Conservation (phyloP, 208 protist species). For the Phytomonas serpens region DNA sequence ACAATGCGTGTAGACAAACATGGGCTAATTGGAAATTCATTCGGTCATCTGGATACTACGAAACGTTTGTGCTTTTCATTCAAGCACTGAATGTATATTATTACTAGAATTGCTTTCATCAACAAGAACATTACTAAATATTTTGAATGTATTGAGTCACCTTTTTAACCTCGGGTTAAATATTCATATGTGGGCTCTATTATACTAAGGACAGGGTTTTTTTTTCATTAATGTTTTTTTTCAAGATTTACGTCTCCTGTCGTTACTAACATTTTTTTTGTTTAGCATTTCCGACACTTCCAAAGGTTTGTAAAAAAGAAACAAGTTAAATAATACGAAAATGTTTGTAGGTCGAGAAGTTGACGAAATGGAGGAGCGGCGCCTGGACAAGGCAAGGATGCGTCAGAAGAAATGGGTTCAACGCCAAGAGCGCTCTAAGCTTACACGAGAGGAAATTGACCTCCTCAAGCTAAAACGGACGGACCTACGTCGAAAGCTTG, state of each 20-base stretch:
- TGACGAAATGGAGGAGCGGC: constrained; percentile 35
- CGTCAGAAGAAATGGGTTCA: constrained; percentile 70
- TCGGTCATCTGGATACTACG: background rate
- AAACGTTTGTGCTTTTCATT: background rate
- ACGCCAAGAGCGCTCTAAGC: constrained; percentile 71
- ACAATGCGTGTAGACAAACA: background rate
- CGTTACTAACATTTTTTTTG: background rate
- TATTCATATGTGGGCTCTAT: background rate
- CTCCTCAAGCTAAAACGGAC: constrained; percentile 25
- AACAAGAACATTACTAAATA: background rate
- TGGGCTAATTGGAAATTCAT: background rate
- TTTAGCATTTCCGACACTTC: background rate
- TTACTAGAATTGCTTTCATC: background rate
- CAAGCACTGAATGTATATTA: constrained; percentile 1
- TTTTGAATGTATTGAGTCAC: background rate
- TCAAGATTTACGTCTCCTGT: background rate
- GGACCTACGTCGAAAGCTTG: constrained; percentile 37
- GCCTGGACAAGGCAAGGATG: constrained; percentile 30
- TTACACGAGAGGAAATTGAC: constrained; percentile 65
- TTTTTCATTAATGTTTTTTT: background rate
- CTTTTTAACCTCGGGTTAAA: background rate
- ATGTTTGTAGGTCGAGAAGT: constrained; percentile 13
- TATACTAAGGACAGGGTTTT: background rate
- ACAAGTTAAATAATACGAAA: background rate
- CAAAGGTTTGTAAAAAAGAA: constrained; percentile 3